A percentile compares a stretch with the other conserved stretches of the same genome.
phyloP scores from a whole-genome alignment of 139 green algal genomes.

The Volvox africanus region DNA sequence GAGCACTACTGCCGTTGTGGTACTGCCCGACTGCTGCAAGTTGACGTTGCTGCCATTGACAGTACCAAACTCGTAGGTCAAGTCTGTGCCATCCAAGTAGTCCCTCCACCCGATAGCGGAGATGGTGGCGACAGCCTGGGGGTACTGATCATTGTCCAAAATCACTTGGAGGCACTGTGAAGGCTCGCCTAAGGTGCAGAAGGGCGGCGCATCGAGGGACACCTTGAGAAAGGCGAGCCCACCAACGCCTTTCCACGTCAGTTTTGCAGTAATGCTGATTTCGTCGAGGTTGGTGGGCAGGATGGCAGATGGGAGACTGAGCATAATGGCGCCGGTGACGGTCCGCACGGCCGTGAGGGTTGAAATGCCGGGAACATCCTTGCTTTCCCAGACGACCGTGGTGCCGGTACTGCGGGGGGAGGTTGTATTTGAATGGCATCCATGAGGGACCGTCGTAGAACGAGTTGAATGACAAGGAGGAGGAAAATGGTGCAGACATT shows the following conservation, averaged over 20 bases:
- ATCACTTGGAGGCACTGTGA: background rate
- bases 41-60: background rate
- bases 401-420: background rate
- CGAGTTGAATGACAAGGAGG: no score
- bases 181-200: background rate
- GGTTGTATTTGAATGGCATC: background rate
- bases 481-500: no score
- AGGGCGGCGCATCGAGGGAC: background rate
- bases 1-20: background rate
- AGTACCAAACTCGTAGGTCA: constrained; percentile 29
- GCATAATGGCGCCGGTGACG: background rate
- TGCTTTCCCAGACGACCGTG: background rate
- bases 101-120: background rate
- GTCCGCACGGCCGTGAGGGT: background rate
- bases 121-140: background rate
- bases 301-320: background rate
- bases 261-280: background rate
- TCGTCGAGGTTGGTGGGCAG: constrained; percentile 5
- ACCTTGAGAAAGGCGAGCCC: background rate
- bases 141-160: background rate
- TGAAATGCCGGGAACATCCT: background rate
- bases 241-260: background rate
- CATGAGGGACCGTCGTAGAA: no score
- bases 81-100: background rate
- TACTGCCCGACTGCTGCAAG: background rate